A percentile compares a stretch with the other conserved stretches of the same genome.
These are phyloP conservation scores for Musa schizocarpa DNA, from an alignment of 176 grass and related monocot genomes.

Conservation along the genomic window DNA sequence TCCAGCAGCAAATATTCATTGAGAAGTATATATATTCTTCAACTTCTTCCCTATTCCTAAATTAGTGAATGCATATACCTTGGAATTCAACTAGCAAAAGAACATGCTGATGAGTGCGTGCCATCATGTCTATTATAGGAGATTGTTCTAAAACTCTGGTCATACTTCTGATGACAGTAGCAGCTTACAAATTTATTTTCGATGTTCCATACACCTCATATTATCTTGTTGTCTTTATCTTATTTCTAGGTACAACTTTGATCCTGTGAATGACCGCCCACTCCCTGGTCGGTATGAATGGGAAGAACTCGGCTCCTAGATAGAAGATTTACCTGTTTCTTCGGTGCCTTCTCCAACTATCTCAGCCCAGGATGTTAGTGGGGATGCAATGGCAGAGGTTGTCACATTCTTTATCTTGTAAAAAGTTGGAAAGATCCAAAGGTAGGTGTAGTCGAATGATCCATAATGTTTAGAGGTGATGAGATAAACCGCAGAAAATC, in stretches of 20 bases:
- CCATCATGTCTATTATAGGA: background rate
- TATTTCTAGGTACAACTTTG: constrained; percentile 17
- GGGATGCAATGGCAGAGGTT: background rate
- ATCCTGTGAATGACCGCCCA: constrained; percentile 16
- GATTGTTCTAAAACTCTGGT: background rate
- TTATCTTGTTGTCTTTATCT: background rate
- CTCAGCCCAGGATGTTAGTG: constrained; percentile 11
- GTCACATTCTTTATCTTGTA: constrained; percentile 1
- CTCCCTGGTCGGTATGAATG: constrained; percentile 17
- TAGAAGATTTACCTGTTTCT: background rate
- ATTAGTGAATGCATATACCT: too few species aligned
- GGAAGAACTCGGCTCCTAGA: constrained; percentile 9
- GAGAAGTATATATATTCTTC: constrained; percentile 26
- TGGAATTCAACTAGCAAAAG: too few species aligned
- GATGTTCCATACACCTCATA: background rate
- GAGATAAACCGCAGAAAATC: too few species aligned
- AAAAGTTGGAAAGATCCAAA: background rate
- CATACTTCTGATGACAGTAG: too few species aligned
- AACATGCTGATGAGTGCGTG: too few species aligned
- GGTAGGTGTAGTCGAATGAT: background rate
- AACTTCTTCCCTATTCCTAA: background rate
- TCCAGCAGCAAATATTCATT: constrained; percentile 31
- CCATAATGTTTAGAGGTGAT: background rate
- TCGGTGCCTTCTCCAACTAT: background rate
- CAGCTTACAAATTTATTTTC: too few species aligned